Percentiles rank a stretch among this genome's conserved stretches.
Conservation (phyloP, 345 rosid genomes). For the Brassica carinata region DNA sequence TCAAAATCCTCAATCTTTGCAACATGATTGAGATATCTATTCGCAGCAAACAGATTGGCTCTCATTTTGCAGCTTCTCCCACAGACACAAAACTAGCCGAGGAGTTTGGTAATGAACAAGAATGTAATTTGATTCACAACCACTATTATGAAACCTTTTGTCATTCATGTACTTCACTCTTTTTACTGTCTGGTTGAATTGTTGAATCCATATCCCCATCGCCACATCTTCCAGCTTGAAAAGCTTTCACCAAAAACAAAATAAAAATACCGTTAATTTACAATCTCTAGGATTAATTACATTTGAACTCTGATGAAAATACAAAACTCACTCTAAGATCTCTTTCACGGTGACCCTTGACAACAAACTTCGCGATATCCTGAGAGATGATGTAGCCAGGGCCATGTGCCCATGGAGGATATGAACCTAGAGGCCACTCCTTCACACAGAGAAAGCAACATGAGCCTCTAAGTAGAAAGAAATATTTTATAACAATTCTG, state of each 20-base stretch:
- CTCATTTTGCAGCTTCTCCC: constrained; percentile 86
- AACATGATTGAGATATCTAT: constrained; percentile 37
- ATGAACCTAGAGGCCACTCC: constrained; percentile 75
- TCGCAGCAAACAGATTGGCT: constrained; percentile 73
- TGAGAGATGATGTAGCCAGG: constrained; percentile 82
- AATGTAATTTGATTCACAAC: constrained; percentile 67
- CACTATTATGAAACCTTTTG: constrained; percentile 71
- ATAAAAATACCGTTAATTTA: background rate
- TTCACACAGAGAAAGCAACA: constrained; percentile 29
- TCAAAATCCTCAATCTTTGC: background rate
- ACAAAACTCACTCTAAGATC: constrained; percentile 60
- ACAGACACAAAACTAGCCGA: constrained; percentile 71
- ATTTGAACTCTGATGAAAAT: background rate
- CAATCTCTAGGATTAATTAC: background rate
- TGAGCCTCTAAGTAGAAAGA: background rate
- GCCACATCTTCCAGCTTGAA: constrained; percentile 95
- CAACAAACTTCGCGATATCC: constrained; percentile 78
- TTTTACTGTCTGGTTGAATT: constrained; percentile 54
- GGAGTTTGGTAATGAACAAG: constrained; percentile 94
- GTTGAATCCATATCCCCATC: constrained; percentile 93
- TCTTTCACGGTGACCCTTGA: constrained; percentile 63
- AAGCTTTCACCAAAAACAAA: constrained; percentile 47
- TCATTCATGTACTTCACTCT: constrained; percentile 67
- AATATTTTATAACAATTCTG: background rate
- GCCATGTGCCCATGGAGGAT: constrained; percentile 99